phyloP scores from a whole-genome alignment of 1,139 yeast species.

The Protomyces inundatus region DNA sequence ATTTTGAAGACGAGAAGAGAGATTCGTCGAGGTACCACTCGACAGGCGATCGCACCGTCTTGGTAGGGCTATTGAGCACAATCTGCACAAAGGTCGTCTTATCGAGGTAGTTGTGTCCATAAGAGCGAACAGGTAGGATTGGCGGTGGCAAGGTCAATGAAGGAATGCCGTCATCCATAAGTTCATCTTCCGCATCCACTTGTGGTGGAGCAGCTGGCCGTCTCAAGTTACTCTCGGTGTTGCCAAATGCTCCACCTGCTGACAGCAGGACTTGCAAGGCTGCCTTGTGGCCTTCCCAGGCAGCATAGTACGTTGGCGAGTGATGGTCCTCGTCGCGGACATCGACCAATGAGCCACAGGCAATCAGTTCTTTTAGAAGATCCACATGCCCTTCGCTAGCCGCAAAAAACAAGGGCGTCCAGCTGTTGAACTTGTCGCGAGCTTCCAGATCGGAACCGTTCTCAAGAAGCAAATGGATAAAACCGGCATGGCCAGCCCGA shows the following conservation, averaged over 20 bases:
- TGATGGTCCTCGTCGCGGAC: conserved; percentile 78
- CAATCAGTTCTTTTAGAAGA: conserved; percentile 65
- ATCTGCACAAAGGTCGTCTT: conserved; percentile 79
- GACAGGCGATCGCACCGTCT: conserved; percentile 5
- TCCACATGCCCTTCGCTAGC: conserved; percentile 76
- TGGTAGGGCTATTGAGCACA: conserved; percentile 40
- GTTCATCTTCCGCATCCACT: neutral
- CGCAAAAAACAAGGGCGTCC: conserved; percentile 92
- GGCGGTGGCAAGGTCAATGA: conserved; percentile 93
- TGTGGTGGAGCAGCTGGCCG: neutral
- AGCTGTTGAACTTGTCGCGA: conserved; percentile 75
- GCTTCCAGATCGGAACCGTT: conserved; percentile 77
- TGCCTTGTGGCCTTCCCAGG: conserved; percentile 85
- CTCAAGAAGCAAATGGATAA: conserved; percentile 61
- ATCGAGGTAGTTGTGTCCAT: conserved; percentile 92
- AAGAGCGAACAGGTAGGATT: conserved; percentile 81
- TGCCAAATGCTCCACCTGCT: conserved; percentile 31
- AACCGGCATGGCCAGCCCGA: conserved; percentile 66
- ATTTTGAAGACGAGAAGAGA: conserved; percentile 45
- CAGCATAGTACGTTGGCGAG: conserved; percentile 81
- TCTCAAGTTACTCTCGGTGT: conserved; percentile 8
- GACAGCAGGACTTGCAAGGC: conserved; percentile 59
- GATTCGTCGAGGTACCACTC: conserved; percentile 21
- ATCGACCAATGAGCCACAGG: conserved; percentile 65
- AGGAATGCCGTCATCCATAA: conserved; percentile 66